Percentiles rank a stretch among this genome's conserved stretches.
Evolutionary conservation across 1,284 basidiomycete genomes (phyloP).

Genomic region (Phellopilus nigrolimitatus): DNA sequence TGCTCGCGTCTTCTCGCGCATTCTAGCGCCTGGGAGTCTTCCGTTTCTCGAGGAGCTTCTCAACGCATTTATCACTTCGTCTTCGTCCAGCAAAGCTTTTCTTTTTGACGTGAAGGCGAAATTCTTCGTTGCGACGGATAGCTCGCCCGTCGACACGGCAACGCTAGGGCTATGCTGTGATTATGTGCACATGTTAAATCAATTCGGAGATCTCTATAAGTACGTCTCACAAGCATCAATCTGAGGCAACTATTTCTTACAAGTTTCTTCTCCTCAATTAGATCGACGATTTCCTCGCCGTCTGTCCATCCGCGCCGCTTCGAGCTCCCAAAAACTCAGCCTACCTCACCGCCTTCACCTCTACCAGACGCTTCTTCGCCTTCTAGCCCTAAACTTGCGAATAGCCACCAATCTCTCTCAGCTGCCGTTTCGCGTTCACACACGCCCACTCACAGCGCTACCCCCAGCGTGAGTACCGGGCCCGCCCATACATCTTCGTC

Average conservation of each 20-base stretch:
- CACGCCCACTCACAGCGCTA: conserved; percentile 16
- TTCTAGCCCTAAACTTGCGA: too few relatives aligned
- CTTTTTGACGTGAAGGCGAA: conserved; percentile 86
- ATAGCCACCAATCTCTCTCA: conserved; percentile 11
- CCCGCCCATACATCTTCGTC: conserved; percentile 18
- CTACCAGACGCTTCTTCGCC: conserved; percentile 1
- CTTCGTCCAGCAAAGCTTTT: conserved; percentile 88
- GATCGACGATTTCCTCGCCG: conserved; percentile 17
- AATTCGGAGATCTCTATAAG: conserved; percentile 84
- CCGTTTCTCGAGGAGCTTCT: conserved; percentile 76
- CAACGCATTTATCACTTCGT: conserved; percentile 83
- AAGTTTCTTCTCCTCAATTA: background rate
- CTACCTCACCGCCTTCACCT: background rate
- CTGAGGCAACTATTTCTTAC: background rate
- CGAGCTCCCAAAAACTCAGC: background rate
- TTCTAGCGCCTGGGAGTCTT: conserved; percentile 56
- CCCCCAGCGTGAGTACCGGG: conserved; percentile 20
- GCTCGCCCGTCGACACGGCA: conserved; percentile 85
- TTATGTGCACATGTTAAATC: conserved; percentile 83
- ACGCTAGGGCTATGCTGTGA: conserved; percentile 89
- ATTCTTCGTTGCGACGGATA: conserved; percentile 89
- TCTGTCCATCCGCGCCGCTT: conserved; percentile 12
- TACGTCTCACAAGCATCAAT: conserved; percentile 31
- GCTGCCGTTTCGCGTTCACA: conserved; percentile 15
- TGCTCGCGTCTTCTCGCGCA: conserved; percentile 68